These are phyloP conservation scores for Cladophialophora chaetospira DNA, from an alignment of 2,329 filamentous ascomycete species.

Conservation along the genomic window DNA sequence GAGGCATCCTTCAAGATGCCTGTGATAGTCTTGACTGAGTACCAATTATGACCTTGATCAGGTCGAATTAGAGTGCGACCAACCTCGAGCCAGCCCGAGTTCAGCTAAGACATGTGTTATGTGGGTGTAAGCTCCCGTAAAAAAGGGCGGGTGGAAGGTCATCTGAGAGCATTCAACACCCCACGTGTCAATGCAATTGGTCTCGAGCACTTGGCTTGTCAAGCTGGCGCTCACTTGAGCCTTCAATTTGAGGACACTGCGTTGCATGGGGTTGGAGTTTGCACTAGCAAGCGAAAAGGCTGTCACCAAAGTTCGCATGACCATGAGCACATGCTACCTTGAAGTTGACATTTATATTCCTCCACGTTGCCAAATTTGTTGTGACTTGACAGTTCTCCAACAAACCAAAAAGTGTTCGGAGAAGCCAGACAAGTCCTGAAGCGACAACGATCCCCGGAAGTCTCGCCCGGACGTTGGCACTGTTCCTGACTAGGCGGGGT, in stretches of 20 bases:
- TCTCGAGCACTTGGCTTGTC: neutral
- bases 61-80: neutral
- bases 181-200: constrained; percentile 27
- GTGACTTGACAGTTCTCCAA: neutral
- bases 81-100: neutral
- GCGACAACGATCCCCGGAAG: neutral
- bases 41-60: neutral
- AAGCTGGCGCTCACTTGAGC: neutral
- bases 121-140: constrained; percentile 13
- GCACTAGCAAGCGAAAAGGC: constrained; percentile 1
- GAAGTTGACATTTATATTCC: constrained; percentile 1
- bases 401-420: neutral
- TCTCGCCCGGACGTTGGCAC: neutral
- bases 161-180: constrained; percentile 8
- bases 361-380: neutral
- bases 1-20: neutral
- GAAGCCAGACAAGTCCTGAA: neutral
- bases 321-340: neutral
- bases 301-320: neutral
- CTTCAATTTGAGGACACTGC: neutral
- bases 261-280: neutral
- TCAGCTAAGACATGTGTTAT: constrained; percentile 1
- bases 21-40: neutral
- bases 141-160: constrained; percentile 9
- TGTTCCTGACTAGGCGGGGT: constrained; percentile 7